Conservation (phyloP, 345 rosid species). For the Dipteronia dyeriana region DNA sequence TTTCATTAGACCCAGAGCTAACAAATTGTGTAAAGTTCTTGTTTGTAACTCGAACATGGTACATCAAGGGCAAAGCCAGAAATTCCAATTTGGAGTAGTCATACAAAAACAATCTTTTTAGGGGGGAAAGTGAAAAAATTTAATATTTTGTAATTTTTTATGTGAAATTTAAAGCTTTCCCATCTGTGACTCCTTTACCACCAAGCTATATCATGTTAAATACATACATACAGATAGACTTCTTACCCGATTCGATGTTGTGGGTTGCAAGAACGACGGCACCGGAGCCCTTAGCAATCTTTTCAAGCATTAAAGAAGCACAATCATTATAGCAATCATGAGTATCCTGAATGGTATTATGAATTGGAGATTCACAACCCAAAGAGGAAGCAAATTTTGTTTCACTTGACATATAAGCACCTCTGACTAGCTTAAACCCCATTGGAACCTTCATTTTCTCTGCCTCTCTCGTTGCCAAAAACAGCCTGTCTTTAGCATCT, state of each 20-base stretch:
- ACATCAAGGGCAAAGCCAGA: too few relatives aligned
- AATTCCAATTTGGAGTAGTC: too few relatives aligned
- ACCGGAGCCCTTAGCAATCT: constrained; percentile 50
- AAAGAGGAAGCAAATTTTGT: constrained; percentile 54
- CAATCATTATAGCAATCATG: constrained; percentile 79
- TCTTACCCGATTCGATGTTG: constrained; percentile 70
- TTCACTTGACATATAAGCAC: constrained; percentile 88
- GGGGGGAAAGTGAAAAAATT: too few relatives aligned
- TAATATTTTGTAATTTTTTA: too few relatives aligned
- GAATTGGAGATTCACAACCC: constrained; percentile 77
- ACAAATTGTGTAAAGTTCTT: too few relatives aligned
- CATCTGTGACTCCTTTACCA: too few relatives aligned
- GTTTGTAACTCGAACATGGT: too few relatives aligned
- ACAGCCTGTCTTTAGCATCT: constrained; percentile 70
- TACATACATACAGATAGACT: background rate
- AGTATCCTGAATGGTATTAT: constrained; percentile 64
- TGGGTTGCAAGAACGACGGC: constrained; percentile 92
- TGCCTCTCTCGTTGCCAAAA: constrained; percentile 50
- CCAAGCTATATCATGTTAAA: too few relatives aligned
- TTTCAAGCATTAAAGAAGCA: constrained; percentile 69
- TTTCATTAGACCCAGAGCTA: too few relatives aligned
- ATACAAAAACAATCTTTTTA: too few relatives aligned
- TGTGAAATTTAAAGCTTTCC: too few relatives aligned
- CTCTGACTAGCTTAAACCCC: constrained; percentile 87
- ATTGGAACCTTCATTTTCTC: constrained; percentile 57